phyloP scores from a whole-genome alignment of 805 yeast species.

The Phaffomyces opuntiae region DNA sequence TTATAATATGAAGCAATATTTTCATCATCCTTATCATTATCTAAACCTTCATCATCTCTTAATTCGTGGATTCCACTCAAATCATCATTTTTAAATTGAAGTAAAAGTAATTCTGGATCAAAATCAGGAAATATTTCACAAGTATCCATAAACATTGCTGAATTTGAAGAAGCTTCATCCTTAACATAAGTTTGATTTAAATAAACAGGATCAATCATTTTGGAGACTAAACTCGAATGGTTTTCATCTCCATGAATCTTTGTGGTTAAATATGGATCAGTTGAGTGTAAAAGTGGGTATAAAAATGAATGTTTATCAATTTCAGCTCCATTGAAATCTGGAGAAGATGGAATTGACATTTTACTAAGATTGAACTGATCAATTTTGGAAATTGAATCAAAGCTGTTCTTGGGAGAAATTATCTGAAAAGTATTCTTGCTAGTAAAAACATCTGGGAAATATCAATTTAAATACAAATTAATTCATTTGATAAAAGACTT shows the following conservation, averaged over 20 bases:
- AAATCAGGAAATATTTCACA: conserved; percentile 6
- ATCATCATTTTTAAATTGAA: conserved; percentile 3
- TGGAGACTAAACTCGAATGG: not conserved
- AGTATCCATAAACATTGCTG: not conserved
- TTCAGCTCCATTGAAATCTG: not conserved
- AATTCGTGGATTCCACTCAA: conserved; percentile 1
- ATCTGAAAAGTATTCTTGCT: too few relatives aligned
- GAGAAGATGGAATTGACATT: not conserved
- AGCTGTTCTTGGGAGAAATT: too few relatives aligned
- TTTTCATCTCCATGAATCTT: conserved; percentile 1
- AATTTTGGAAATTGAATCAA: too few relatives aligned
- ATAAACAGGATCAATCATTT: not conserved
- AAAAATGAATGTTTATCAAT: not conserved
- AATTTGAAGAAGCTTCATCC: not conserved
- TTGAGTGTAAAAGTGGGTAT: not conserved
- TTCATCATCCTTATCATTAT: conserved; percentile 2
- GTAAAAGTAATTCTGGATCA: conserved; percentile 4
- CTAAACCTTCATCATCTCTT: conserved; percentile 4
- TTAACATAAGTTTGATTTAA: not conserved
- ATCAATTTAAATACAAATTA: too few relatives aligned
- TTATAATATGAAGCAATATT: conserved; percentile 1
- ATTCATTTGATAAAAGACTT: too few relatives aligned
- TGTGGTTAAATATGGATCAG: conserved; percentile 3
- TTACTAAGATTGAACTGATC: too few relatives aligned
- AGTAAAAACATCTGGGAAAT: too few relatives aligned